phyloP scores from a whole-genome alignment of 2,329 filamentous ascomycete species.

The Sporothrix sp. region DNA sequence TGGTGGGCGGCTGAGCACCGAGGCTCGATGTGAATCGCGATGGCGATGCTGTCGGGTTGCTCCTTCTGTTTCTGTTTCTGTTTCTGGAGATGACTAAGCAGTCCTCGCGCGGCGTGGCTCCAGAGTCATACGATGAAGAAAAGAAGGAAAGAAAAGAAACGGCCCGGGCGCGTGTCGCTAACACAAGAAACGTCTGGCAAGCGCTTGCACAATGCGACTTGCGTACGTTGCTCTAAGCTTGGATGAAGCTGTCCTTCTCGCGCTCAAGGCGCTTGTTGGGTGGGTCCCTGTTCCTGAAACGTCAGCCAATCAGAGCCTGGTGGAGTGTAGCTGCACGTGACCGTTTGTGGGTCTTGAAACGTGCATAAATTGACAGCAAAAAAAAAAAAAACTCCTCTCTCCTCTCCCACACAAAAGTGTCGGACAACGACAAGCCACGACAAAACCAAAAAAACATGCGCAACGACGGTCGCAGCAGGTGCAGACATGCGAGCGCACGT shows the following conservation, averaged over 20 bases:
- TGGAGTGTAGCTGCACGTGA: not conserved
- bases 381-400: not conserved
- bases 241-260: slow-evolving; percentile 4
- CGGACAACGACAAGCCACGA: not conserved
- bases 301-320: not conserved
- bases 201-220: no score
- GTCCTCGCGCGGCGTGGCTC: no score
- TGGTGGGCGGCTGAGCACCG: slow-evolving; percentile 7
- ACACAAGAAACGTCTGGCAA: no score
- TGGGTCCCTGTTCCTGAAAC: slow-evolving; percentile 2
- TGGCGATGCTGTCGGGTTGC: not conserved
- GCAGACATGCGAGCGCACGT: not conserved
- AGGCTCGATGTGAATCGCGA: not conserved
- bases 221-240: no score
- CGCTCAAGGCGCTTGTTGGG: not conserved
- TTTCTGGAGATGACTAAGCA: no score
- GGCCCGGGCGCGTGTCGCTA: no score
- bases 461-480: not conserved
- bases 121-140: no score
- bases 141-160: not conserved
- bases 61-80: not conserved
- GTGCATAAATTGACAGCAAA: slow-evolving; percentile 7
- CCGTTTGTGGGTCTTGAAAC: not conserved
- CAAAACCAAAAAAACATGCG: not conserved
- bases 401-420: not conserved